Evolutionary conservation across 495 filamentous ascomycete genomes (phyloP), one percentile per base, ranked within the genome.

Genomic region (Penicillium fimorum): DNA sequence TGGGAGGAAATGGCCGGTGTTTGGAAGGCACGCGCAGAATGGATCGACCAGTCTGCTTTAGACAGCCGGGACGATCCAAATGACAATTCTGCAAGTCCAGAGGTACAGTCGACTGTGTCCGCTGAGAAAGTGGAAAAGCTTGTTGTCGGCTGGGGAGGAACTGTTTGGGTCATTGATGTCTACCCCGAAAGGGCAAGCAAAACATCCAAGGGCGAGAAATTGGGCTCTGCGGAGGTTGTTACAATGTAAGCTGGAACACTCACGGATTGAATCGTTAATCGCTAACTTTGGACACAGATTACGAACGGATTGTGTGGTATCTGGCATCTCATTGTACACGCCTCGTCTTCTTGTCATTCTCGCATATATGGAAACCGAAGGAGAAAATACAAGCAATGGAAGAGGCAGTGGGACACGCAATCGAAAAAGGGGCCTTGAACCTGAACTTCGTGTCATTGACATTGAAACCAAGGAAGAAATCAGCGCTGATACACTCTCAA

Each of bases 1-100:
- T 97, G 92, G 88, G 90, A 96, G 55, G 93, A 96, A 45, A 95
- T 96, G 91, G 90, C 91, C 1, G 79, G 87, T 30, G 90, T 97
- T 9, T 96, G 95, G 90, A 97, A 93, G 70, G 89, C 87, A 15
- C 82, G 91, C 13, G 83, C 85, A 1, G 91, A 97, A 65, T 98
- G 94, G 94, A 83, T 97, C 41, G 90, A 97, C 63, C 87, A 94
- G 61, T 81, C 84, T 58, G 76, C 81, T 1, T 73, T 97, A 18
- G 87, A 90, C 56, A 76, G 72, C 5, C 81, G 86, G 24, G 77
- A 84, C 49, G 68, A 67, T n/a, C 65, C 69, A 0, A 73, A 80
- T 29, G 74, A 78, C 18, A 59, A 65, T 17, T 63, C 63, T 25
- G 60, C 46, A 60, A 55, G 50, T 0, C 59, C 56, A 24, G 33